Conservation (phyloP, 106 monocot species). For the Alisma plantagoaquatica region DNA sequence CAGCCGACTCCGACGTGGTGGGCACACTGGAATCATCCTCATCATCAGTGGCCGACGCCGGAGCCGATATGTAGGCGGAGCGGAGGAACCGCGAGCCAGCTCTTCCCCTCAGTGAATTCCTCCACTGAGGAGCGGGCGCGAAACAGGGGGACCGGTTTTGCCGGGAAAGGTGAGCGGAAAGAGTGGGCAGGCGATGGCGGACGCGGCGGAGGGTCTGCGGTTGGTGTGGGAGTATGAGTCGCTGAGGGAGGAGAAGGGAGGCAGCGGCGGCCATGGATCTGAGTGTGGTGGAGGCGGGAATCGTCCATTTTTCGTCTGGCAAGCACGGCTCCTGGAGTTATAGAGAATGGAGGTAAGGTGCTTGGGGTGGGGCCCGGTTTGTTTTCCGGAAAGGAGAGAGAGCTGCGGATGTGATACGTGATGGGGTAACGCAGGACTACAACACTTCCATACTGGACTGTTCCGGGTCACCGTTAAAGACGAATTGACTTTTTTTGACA, state of each 20-base stretch:
- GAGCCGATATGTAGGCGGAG: conserved; percentile 82
- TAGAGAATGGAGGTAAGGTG: too few species aligned
- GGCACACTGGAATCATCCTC: neutral
- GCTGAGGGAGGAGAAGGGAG: neutral
- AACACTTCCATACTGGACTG: too few species aligned
- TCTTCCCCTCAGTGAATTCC: neutral
- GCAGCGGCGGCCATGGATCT: neutral
- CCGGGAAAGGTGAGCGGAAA: neutral
- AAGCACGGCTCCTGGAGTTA: too few species aligned
- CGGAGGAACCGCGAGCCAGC: neutral
- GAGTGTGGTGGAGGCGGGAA: too few species aligned
- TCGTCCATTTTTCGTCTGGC: too few species aligned
- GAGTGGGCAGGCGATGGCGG: neutral
- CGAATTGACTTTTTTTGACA: too few species aligned
- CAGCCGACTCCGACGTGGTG: neutral
- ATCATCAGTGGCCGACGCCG: conserved; percentile 27
- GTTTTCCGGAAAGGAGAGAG: too few species aligned
- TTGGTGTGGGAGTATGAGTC: neutral
- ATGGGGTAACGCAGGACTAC: too few species aligned
- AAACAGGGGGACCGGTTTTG: neutral
- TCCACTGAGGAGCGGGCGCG: neutral
- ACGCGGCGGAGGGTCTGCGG: conserved; percentile 3
- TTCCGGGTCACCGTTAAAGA: too few species aligned
- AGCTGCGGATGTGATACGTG: too few species aligned
- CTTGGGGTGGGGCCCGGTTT: too few species aligned